These are phyloP conservation scores for Cryphonectria parasitica DNA, from an alignment of 2,329 filamentous ascomycete genomes.

Conservation along the genomic window DNA sequence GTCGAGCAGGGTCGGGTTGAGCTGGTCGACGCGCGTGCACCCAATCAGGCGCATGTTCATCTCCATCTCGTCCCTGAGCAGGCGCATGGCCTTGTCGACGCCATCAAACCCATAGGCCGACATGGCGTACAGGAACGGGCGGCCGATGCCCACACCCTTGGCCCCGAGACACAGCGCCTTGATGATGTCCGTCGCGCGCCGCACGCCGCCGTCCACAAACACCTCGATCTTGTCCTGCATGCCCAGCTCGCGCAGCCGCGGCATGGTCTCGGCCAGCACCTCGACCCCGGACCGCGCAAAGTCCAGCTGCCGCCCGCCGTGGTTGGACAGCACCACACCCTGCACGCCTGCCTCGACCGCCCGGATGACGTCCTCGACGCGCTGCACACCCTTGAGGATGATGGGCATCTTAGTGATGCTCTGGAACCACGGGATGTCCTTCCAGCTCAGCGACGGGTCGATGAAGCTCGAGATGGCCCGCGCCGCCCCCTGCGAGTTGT, in stretches of 20 bases:
- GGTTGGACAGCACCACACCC: conserved; percentile 92
- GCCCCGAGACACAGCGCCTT: conserved; percentile 94
- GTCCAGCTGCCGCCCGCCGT: conserved; percentile 92
- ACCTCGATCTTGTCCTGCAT: conserved; percentile 81
- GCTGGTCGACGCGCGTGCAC: conserved; percentile 71
- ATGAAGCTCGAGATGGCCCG: conserved; percentile 96
- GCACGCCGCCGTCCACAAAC: conserved; percentile 87
- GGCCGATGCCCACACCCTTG: conserved; percentile 88
- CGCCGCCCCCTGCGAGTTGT: conserved; percentile 89
- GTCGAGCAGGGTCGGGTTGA: conserved; percentile 83
- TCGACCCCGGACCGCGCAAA: conserved; percentile 89
- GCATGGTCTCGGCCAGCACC: conserved; percentile 91
- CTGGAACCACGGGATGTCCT: conserved; percentile 91
- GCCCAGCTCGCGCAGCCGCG: conserved; percentile 74
- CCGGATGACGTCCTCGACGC: conserved; percentile 89
- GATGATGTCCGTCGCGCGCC: conserved; percentile 89
- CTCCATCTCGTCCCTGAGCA: conserved; percentile 95
- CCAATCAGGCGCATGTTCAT: conserved; percentile 99
- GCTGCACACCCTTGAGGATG: conserved; percentile 93
- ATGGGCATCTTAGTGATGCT: conserved; percentile 93
- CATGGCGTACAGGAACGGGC: conserved; percentile 97
- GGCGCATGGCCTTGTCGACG: conserved; percentile 88
- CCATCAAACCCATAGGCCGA: conserved; percentile 84
- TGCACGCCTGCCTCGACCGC: conserved; percentile 83
- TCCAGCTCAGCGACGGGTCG: conserved; percentile 91